Base-by-base conservation (phyloP, 257 asterid species). In the Prunella vulgaris region DNA sequence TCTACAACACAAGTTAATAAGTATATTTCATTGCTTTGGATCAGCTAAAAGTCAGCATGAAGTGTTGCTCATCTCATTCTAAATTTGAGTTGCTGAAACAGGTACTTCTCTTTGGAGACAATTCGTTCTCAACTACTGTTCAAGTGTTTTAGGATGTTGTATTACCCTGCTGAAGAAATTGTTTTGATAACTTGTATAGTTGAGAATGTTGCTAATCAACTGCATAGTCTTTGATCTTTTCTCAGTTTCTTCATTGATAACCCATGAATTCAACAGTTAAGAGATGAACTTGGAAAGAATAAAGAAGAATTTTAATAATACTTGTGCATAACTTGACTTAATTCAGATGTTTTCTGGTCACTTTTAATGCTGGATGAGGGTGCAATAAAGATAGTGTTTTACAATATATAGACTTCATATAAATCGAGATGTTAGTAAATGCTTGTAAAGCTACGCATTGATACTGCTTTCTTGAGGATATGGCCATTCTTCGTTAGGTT, bases 51-150 rank as follows among this genome's bases (percentile, higher is more conserved):
- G 62, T 75, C 57, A 77, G 81, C 88, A 74, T 70, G 75, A 76
- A 75, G 60, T 69, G 71, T 54, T 80, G 67, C 73, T 74, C 82
- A 74, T 85, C 73, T 74, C 82, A 74, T 85, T 46, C 87, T 88
- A 84, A 79, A 84, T 85, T 81, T 85, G 77, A 74, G 75, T 83
- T 79, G 76, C 77, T 49, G 76, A 40, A 74, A 67, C 63, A 70
- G 77, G 77, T 58, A 68, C 63, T 38, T 74, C 59, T 74, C 71
- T 15, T 44, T 59, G 76, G 78, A 80, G 82, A 78, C 71, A 76
- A 82, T 80, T 81, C 75, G 68, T 77, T 75, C 78, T 79, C 74
- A 60, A 73, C 77, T 74, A 73, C 79, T 71, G 67, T 74, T 69
- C 2, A 77, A 74, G 60, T 79, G 73, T 77, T 77, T 60, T 72